Evolutionary conservation across 441 rosid genomes (phyloP).

Genomic region (Arabidopsis lyrata): DNA sequence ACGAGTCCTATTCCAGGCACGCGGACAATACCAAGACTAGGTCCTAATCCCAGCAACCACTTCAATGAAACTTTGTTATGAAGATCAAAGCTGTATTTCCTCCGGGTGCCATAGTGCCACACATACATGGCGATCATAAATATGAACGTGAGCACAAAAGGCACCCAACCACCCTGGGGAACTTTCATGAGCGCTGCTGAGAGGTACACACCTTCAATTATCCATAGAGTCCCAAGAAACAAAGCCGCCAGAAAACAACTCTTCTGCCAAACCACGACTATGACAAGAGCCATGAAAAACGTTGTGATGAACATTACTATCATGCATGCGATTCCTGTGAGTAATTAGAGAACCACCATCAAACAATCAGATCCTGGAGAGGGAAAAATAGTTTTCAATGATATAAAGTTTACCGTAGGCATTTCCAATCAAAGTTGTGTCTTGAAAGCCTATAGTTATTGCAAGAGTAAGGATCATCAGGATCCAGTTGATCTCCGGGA

Average conservation of each 20-base stretch:
- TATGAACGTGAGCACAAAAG: constrained; percentile 71
- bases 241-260: constrained; percentile 57
- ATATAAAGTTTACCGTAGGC: constrained; percentile 74
- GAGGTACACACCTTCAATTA: constrained; percentile 77
- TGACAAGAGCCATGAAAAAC: constrained; percentile 88
- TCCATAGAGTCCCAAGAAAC: constrained; percentile 76
- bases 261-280: constrained; percentile 80
- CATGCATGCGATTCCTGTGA: constrained; percentile 87
- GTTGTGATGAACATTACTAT: constrained; percentile 86
- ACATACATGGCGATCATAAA: constrained; percentile 81
- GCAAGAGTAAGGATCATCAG: constrained; percentile 90
- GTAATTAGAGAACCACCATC: constrained; percentile 39
- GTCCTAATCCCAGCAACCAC: constrained; percentile 91
- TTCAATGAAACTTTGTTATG: constrained; percentile 92
- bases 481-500: constrained; percentile 98
- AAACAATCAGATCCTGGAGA: constrained; percentile 33
- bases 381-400: background rate
- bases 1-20: constrained; percentile 95
- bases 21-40: constrained; percentile 94
- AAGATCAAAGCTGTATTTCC: constrained; percentile 84
- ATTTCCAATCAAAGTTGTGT: constrained; percentile 83
- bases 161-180: constrained; percentile 92
- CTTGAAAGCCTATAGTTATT: constrained; percentile 74
- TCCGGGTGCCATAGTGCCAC: constrained; percentile 92
- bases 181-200: constrained; percentile 83